phyloP scores from a whole-genome alignment of 305 asterid genomes.

The Fraxinus nigra region DNA sequence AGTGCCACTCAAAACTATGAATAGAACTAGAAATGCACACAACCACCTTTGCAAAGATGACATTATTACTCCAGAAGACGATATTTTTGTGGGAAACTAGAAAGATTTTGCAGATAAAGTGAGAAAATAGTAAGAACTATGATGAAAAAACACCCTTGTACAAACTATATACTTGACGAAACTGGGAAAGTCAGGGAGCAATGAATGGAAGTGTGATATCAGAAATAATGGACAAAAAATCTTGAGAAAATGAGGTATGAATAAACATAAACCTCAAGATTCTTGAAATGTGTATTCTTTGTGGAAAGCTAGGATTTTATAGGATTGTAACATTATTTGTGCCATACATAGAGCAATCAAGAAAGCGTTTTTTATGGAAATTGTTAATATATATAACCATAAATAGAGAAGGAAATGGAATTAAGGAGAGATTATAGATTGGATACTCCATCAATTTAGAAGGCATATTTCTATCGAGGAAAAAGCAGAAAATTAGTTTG shows the following conservation, averaged over 20 bases:
- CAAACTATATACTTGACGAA: neutral
- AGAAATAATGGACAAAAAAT: neutral
- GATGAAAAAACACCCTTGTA: neutral
- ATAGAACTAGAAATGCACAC: neutral
- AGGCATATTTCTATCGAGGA: neutral
- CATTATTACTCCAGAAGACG: neutral
- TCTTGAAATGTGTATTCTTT: neutral
- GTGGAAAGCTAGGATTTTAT: neutral
- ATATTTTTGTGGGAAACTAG: neutral
- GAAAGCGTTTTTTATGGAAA: neutral
- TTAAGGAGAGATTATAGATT: neutral
- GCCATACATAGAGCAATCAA: neutral
- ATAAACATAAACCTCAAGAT: neutral
- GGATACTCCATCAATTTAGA: neutral
- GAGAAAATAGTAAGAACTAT: neutral
- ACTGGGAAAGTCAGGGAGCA: neutral
- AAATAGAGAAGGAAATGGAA: neutral
- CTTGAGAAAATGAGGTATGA: neutral
- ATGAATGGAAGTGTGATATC: neutral
- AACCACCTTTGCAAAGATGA: neutral
- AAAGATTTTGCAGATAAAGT: neutral
- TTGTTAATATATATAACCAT: neutral
- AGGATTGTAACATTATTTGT: neutral
- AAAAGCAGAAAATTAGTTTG: neutral
- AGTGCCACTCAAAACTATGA: constrained; percentile 3